Conservation (phyloP, 371 early-diverging fungal species). For the Mortierella sp. region DNA sequence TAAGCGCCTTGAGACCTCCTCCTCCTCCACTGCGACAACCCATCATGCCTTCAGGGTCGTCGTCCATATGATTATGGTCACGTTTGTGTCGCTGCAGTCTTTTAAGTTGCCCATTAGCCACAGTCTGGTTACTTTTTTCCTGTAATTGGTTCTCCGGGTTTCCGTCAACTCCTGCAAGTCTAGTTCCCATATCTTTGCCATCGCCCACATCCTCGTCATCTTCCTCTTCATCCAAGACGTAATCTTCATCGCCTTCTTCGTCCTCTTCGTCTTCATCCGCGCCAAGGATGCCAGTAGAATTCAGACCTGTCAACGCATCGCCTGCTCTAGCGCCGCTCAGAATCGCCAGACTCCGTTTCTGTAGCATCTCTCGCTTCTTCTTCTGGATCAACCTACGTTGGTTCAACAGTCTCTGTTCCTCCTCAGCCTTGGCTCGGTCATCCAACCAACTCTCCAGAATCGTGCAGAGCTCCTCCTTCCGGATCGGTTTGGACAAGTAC, state of each 20-base stretch:
- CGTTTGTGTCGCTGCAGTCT: not conserved
- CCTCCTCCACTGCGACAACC: constrained; percentile 25
- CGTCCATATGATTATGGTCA: not conserved
- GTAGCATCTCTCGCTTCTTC: constrained; percentile 45
- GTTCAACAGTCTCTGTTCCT: constrained; percentile 8
- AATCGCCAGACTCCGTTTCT: constrained; percentile 23
- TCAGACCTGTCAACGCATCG: not conserved
- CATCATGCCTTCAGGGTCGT: constrained; percentile 8
- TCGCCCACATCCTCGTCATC: not conserved
- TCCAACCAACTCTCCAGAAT: constrained; percentile 35
- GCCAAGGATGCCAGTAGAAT: not conserved
- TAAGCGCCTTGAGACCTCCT: constrained; percentile 13
- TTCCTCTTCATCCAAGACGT: constrained; percentile 21
- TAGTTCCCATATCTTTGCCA: not conserved
- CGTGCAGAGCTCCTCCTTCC: constrained; percentile 28
- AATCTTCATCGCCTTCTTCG: constrained; percentile 28
- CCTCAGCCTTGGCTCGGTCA: constrained; percentile 10
- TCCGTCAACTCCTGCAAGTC: not conserved
- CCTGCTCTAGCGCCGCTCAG: constrained; percentile 7
- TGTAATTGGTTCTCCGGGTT: not conserved
- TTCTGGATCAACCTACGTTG: constrained; percentile 26
- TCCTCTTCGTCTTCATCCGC: constrained; percentile 29
- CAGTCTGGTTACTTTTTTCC: not conserved
- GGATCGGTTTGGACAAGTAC: constrained; percentile 50
- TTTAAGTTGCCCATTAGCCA: not conserved